These are phyloP conservation scores for Boechera divaricarpa DNA, from an alignment of 345 rosid genomes.

Conservation along the genomic window DNA sequence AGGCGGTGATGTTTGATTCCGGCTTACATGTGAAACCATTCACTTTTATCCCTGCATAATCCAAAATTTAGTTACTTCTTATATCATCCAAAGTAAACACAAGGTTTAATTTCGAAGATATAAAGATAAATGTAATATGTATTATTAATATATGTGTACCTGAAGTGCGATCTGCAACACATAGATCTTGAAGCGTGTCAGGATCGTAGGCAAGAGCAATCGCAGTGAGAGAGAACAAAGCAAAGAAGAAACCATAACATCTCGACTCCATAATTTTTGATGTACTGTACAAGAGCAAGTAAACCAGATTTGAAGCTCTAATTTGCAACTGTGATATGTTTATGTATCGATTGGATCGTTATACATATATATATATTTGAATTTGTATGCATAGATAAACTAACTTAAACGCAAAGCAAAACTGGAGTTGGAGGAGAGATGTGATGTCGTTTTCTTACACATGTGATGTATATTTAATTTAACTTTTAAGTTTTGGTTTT, in stretches of 20 bases:
- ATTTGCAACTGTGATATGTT: slow-evolving; percentile 7
- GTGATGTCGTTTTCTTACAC: slow-evolving; percentile 41
- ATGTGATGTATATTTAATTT: neutral
- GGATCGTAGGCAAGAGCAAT: slow-evolving; percentile 54
- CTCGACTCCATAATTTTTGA: slow-evolving; percentile 28
- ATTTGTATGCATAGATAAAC: slow-evolving; percentile 38
- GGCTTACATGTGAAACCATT: slow-evolving; percentile 71
- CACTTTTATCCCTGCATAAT: slow-evolving; percentile 49
- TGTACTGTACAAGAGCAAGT: neutral
- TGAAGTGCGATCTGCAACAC: slow-evolving; percentile 60
- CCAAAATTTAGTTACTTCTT: neutral
- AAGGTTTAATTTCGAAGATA: neutral
- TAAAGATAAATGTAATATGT: too few relatives aligned
- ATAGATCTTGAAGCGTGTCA: slow-evolving; percentile 70
- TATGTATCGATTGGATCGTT: neutral
- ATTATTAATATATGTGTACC: slow-evolving; percentile 36
- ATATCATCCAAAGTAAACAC: neutral
- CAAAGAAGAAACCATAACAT: slow-evolving; percentile 21
- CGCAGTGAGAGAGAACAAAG: slow-evolving; percentile 34
- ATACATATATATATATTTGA: slow-evolving; percentile 11
- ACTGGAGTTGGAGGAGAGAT: slow-evolving; percentile 34
- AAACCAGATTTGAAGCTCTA: slow-evolving; percentile 1
- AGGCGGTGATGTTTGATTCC: slow-evolving; percentile 54
- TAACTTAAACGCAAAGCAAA: slow-evolving; percentile 56
- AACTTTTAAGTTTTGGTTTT: slow-evolving; percentile 18